Conservation (phyloP, 768 basidiomycete species). For the Suillus tomentosus region DNA sequence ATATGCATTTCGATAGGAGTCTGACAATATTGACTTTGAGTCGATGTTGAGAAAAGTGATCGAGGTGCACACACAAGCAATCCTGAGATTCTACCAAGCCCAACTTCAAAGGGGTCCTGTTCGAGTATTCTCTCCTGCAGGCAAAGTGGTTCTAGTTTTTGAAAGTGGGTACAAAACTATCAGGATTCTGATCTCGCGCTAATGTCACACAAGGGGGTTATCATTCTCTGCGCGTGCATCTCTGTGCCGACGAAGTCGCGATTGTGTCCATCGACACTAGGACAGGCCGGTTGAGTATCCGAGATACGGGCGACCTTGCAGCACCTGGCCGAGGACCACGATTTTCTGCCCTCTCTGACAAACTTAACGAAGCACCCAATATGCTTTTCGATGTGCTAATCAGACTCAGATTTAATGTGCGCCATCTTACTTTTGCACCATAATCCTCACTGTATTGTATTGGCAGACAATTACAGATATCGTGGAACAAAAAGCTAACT, state of each 20-base stretch:
- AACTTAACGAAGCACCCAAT: conserved; percentile 69
- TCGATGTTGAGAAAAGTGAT: conserved; percentile 63
- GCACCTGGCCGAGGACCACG: conserved; percentile 71
- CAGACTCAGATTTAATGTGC: conserved; percentile 62
- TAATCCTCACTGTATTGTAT: neutral
- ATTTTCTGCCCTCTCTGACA: conserved; percentile 58
- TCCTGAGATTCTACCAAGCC: conserved; percentile 57
- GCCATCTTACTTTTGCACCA: conserved; percentile 24
- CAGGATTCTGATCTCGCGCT: neutral
- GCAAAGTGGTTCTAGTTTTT: conserved; percentile 54
- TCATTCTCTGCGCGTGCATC: conserved; percentile 63
- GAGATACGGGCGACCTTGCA: conserved; percentile 80
- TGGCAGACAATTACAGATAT: conserved; percentile 83
- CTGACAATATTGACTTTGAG: conserved; percentile 75
- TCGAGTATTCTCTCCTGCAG: conserved; percentile 62
- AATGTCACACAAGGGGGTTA: conserved; percentile 44
- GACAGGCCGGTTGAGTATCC: conserved; percentile 75
- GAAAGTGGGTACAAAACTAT: conserved; percentile 47
- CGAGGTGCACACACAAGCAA: conserved; percentile 61
- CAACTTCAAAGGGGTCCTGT: conserved; percentile 54
- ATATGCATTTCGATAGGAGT: conserved; percentile 43
- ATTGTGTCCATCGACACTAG: conserved; percentile 77
- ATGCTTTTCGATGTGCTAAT: conserved; percentile 59
- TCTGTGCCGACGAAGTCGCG: conserved; percentile 78
- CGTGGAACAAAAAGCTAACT: conserved; percentile 82